Evolutionary conservation across 192 early-diverging fungal genomes (phyloP), one percentile per base, ranked within the genome.

Genomic region (Gonapodya prolifera): DNA sequence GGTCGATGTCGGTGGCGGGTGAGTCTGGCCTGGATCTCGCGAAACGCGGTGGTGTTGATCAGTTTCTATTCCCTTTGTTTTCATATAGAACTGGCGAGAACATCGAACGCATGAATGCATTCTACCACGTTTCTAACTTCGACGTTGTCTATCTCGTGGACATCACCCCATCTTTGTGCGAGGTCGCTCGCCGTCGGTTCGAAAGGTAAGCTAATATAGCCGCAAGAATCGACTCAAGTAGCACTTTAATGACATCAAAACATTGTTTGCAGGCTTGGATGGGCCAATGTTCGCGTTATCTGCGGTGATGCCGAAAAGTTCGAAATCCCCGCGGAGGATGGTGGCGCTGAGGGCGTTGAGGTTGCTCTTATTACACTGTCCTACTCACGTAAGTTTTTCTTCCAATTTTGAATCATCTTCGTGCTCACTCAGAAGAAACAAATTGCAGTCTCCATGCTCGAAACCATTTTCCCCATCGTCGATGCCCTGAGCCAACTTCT

Each of bases 401-500:
- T n/a, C 8, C 45, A 69, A n/a, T 8, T n/a, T 16, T 69, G 18
- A 18, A 16, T 18, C 71, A 2, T 32, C 71, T 73, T 32, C 71
- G 71, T 13, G 71, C 71, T 2, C 71, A n/a, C n/a, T n/a, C n/a
- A n/a, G n/a, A n/a, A n/a, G n/a, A n/a, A n/a, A n/a, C n/a, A n/a
- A n/a, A n/a, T n/a, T n/a, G n/a, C n/a, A 73, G 71, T 95, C 30
- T 93, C 94, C 1, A 95, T 95, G 94, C 92, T 95, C 75, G 93
- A 94, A 45, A 77, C 80, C 70, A 92, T 88, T 77, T 88, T 85
- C 75, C 82, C 91, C 8, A 86, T 92, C 2, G 83, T 95, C 34
- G 93, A 94, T 79, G 85, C 87, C 23, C 80, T 94, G 33, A 76
- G 84, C n/a, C 78, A 77, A 1, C 79, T 94, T 18, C 82, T 94